Evolutionary conservation across 179 eudicot genomes (phyloP).

Genomic region (Heliamphora ciliata): DNA sequence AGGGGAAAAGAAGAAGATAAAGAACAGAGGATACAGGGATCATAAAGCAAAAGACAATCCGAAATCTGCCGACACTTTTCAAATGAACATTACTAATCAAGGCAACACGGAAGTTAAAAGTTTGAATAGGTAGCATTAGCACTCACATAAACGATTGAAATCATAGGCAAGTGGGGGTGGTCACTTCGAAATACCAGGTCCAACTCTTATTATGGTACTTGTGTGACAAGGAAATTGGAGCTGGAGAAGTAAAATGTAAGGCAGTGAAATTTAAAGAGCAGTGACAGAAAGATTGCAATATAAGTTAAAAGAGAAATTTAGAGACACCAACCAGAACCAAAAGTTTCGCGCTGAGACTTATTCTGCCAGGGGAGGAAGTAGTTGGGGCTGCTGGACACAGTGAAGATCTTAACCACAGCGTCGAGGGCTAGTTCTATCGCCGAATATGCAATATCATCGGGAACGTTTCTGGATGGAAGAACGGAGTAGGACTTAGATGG

Average conservation of each 20-base stretch:
- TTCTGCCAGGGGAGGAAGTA: constrained; percentile 92
- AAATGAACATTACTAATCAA: no score
- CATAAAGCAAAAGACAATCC: no score
- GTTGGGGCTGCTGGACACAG: constrained; percentile 80
- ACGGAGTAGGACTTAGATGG: neutral
- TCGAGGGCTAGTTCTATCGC: constrained; percentile 76
- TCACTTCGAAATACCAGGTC: neutral
- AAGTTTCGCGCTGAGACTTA: constrained; percentile 81
- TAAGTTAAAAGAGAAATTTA: neutral
- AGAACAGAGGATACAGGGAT: no score
- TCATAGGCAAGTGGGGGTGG: no score
- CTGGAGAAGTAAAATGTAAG: neutral
- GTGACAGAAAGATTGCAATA: neutral
- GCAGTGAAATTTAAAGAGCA: neutral
- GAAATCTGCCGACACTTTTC: no score
- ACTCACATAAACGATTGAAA: no score
- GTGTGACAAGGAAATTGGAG: neutral
- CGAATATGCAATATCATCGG: constrained; percentile 29
- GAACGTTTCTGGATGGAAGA: neutral
- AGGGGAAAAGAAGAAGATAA: no score
- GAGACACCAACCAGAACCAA: constrained; percentile 60
- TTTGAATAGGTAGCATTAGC: no score
- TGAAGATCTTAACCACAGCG: constrained; percentile 90
- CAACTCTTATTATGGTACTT: neutral
- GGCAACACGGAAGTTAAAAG: no score